phyloP scores from a whole-genome alignment of 371 early-diverging fungal genomes.

The Mortierella sp. region DNA sequence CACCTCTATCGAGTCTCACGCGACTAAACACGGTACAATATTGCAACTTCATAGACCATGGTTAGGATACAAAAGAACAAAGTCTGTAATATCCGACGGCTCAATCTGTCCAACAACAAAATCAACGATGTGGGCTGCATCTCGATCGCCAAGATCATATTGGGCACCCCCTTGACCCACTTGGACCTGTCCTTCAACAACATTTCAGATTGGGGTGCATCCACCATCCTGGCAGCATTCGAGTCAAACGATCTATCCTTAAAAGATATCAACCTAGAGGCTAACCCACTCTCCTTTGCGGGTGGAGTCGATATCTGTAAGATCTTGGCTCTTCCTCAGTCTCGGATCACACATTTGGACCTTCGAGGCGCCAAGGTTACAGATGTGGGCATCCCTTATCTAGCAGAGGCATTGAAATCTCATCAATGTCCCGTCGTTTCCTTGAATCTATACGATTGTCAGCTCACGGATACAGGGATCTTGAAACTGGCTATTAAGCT shows the following conservation, averaged over 20 bases:
- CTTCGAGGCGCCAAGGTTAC: slow-evolving; percentile 55
- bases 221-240: slow-evolving; percentile 43
- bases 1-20: neutral
- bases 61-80: slow-evolving; percentile 37
- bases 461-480: slow-evolving; percentile 48
- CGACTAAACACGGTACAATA: neutral
- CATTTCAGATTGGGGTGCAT: slow-evolving; percentile 56
- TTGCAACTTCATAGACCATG: slow-evolving; percentile 30
- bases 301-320: slow-evolving; percentile 53
- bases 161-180: slow-evolving; percentile 28
- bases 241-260: slow-evolving; percentile 36
- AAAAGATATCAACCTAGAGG: slow-evolving; percentile 43
- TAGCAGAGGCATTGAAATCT: slow-evolving; percentile 49
- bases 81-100: slow-evolving; percentile 46
- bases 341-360: slow-evolving; percentile 34
- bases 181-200: slow-evolving; percentile 47
- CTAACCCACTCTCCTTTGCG: slow-evolving; percentile 45
- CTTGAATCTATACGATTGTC: slow-evolving; percentile 52
- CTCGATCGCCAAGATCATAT: slow-evolving; percentile 50
- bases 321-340: slow-evolving; percentile 42
- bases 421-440: slow-evolving; percentile 31
- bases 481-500: slow-evolving; percentile 42
- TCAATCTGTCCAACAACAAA: slow-evolving; percentile 44
- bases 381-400: slow-evolving; percentile 52
- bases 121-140: slow-evolving; percentile 56